Conservation (phyloP, 225 moss, liverwort and hornwort species). For the Thuidium tamariscinum region DNA sequence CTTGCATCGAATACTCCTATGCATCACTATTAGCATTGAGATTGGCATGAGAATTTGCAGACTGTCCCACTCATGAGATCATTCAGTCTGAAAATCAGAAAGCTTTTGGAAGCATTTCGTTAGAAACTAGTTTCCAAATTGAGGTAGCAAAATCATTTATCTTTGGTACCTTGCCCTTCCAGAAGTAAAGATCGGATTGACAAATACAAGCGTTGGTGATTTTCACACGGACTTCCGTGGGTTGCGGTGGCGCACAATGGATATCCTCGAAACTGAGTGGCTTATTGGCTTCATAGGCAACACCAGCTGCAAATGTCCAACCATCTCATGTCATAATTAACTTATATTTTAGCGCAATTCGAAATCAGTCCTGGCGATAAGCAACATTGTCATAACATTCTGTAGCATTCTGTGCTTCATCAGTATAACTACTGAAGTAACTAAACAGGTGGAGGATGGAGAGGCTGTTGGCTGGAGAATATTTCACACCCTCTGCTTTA, state of each 20-base stretch:
- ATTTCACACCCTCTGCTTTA: too few relatives aligned
- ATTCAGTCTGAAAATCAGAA: background rate
- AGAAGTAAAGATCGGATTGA: constrained; percentile 44
- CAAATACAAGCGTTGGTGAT: constrained; percentile 38
- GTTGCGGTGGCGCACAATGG: constrained; percentile 31
- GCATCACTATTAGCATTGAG: background rate
- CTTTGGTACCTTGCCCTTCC: constrained; percentile 55
- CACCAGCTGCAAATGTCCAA: constrained; percentile 22
- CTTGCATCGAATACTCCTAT: background rate
- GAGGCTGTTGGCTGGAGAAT: too few relatives aligned
- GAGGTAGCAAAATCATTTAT: background rate
- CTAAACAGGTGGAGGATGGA: too few relatives aligned
- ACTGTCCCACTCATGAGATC: background rate
- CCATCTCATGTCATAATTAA: background rate
- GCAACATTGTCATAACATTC: too few relatives aligned
- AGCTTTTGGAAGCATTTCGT: background rate
- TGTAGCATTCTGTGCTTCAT: too few relatives aligned
- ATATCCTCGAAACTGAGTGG: constrained; percentile 44
- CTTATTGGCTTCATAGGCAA: constrained; percentile 37
- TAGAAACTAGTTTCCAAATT: too few relatives aligned
- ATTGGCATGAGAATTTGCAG: background rate
- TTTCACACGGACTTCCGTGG: constrained; percentile 38
- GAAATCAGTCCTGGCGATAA: background rate
- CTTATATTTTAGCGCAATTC: background rate
- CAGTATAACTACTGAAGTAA: too few relatives aligned